Base-by-base conservation (phyloP, 1,284 basidiomycete genomes). In the Rhodotorula sp. region DNA sequence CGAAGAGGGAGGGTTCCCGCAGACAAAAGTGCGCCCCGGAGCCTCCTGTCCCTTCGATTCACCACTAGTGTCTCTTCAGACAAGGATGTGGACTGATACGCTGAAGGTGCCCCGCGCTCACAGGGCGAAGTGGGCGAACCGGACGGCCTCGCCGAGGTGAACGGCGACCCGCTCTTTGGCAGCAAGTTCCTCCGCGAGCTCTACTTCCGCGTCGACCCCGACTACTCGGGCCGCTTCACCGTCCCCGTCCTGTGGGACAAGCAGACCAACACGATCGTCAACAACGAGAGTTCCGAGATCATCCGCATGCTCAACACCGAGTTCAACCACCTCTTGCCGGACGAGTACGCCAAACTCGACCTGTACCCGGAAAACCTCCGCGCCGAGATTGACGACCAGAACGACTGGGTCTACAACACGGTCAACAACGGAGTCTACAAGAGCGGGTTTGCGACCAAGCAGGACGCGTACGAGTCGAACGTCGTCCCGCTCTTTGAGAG, bases 241-340 rank as follows among this genome's bases (percentile, higher is more conserved):
- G 92, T 95, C 3, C 95, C 95, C n/a, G 83, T 95, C 61, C 84
- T 98, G 2, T 99, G 93, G 92, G 97, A 98, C 84, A 95, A 89
- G 84, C 91, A 97, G 82, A 84, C 81, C 54, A 82, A 89, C 68
- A 93, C 91, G 50, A 91, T 99, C 76, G 97, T 99, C 67, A 97
- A 92, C 84, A 99, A 97, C 81, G 94, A 97, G 80, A 91, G 89
- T 74, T 89, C 90, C 1, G 93, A 97, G 82, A 94, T 98, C 78
- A 93, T 98, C 78, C 89, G 95, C 66, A 91, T 94, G 59, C 86
- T 97, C 82, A 97, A 97, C 82, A 84, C 85, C 14, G 89, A 86
- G 14, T 95, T 97, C 83, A 89, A 95, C 80, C 83, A 87, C 10
- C 76, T 89, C 31, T 71, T 95, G 6, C 84, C 89, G 0, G 80